Conservation (phyloP, 2,329 filamentous ascomycete genomes). For the Calcarisporium arbuscula region DNA sequence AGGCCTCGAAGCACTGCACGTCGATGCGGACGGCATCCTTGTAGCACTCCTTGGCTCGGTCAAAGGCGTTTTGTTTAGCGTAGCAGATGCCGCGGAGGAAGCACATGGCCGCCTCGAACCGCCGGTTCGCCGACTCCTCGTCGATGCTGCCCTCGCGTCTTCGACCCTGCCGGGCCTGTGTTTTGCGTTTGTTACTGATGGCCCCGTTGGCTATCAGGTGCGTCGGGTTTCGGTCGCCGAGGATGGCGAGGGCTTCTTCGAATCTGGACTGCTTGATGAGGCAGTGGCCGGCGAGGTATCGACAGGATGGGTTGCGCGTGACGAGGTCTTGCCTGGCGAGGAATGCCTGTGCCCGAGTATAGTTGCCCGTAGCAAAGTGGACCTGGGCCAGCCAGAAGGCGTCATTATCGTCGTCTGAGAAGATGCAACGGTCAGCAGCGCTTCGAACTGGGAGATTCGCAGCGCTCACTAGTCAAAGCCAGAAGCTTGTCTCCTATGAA, state of each 20-base stretch:
- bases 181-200: slow-evolving; percentile 32
- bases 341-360: slow-evolving; percentile 82
- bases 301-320: slow-evolving; percentile 74
- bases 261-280: slow-evolving; percentile 87
- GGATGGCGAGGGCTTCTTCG: slow-evolving; percentile 77
- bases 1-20: slow-evolving; percentile 96
- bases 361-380: slow-evolving; percentile 93
- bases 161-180: slow-evolving; percentile 25
- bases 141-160: slow-evolving; percentile 37
- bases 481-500: slow-evolving; percentile 97
- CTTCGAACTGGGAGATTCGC: not conserved
- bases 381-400: slow-evolving; percentile 98
- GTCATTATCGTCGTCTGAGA: slow-evolving; percentile 79
- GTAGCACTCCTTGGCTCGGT: slow-evolving; percentile 96
- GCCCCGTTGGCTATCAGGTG: slow-evolving; percentile 65
- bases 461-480: slow-evolving; percentile 78
- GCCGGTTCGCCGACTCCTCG: slow-evolving; percentile 68
- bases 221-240: slow-evolving; percentile 90
- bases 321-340: slow-evolving; percentile 80
- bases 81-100: slow-evolving; percentile 90
- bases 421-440: slow-evolving; percentile 6
- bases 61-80: slow-evolving; percentile 94
- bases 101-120: slow-evolving; percentile 96
- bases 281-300: slow-evolving; percentile 90
- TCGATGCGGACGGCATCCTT: slow-evolving; percentile 96